Evolutionary conservation across 2,329 filamentous ascomycete species (phyloP), one percentile per base, ranked within the genome.

Genomic region (Didymosphaeria variabile): DNA sequence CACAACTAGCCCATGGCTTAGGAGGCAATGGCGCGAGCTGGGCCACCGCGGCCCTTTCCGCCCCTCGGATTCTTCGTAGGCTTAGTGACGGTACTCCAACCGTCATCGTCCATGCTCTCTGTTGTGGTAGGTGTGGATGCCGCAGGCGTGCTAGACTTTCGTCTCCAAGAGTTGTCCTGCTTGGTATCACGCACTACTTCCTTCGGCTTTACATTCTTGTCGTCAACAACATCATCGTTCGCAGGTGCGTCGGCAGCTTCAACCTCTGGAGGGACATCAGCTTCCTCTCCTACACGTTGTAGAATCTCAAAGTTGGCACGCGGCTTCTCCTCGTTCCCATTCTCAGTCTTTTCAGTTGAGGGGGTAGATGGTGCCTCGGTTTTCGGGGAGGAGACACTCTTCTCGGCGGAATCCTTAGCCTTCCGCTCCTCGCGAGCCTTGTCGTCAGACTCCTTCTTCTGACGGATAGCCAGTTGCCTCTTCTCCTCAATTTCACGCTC

Each of bases 401-500:
- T 89, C n/a, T 86, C 88, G 36, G 77, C 80, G 54, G 82, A 81
- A 40, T 86, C 83, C 55, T 85, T 85, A 32, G 80, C 79, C 58
- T 80, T 81, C 77, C 84, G 87, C 67, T 89, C 88, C 55, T 88
- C 92, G 79, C 92, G 93, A 47, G 88, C 90, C 83, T 94, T 95
- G 65, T 95, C 92, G 1, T 95, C 92, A 0, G 90, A 88, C 71
- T 97, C 93, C 75, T 90, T 91, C 87, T 96, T 97, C 79, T 95
- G 90, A 66, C 89, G 89, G 29, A 93, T 65, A 7, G 87, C 86
- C 60, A 91, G 84, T 72, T 91, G 84, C 67, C 91, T 87, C 85
- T 93, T 97, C 82, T 97, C 93, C 73, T 96, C 94, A 60, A 99
- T 89, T 78, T 96, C 90, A 71, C 90, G 90, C 82, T 98, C 94